Evolutionary conservation across 192 early-diverging fungal genomes (phyloP).

Genomic region (Backusella psychrophila): DNA sequence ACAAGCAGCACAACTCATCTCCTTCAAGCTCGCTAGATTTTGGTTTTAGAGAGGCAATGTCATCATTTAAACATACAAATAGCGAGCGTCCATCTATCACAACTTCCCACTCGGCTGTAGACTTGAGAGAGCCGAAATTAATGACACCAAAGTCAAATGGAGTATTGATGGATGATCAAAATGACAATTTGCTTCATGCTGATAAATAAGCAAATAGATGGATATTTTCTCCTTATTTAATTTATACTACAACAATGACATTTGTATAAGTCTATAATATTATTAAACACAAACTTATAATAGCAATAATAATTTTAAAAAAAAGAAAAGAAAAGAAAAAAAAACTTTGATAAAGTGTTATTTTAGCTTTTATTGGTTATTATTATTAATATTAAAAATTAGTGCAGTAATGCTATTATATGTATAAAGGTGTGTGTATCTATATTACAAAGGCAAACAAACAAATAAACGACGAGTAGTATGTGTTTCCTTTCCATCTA

Average conservation of each 20-base stretch:
- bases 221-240: neutral
- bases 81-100: neutral
- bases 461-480: neutral
- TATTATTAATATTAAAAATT: neutral
- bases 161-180: neutral
- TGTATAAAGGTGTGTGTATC: neutral
- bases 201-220: constrained; percentile 3
- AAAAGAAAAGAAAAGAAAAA: neutral
- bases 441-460: neutral
- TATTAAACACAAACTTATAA: neutral
- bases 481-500: neutral
- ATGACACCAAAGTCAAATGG: neutral
- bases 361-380: neutral
- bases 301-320: neutral
- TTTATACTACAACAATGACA: constrained; percentile 1
- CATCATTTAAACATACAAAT: constrained; percentile 29
- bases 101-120: constrained; percentile 33
- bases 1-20: constrained; percentile 38
- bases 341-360: neutral
- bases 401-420: neutral
- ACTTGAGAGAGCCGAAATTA: constrained; percentile 11
- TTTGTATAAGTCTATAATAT: neutral
- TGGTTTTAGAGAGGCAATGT: constrained; percentile 45
- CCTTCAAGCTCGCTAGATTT: constrained; percentile 38
- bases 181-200: neutral